Percentiles rank a stretch among this genome's conserved stretches.
phyloP scores from a whole-genome alignment of 257 asterid species.

The Lycium ferocissimum region DNA sequence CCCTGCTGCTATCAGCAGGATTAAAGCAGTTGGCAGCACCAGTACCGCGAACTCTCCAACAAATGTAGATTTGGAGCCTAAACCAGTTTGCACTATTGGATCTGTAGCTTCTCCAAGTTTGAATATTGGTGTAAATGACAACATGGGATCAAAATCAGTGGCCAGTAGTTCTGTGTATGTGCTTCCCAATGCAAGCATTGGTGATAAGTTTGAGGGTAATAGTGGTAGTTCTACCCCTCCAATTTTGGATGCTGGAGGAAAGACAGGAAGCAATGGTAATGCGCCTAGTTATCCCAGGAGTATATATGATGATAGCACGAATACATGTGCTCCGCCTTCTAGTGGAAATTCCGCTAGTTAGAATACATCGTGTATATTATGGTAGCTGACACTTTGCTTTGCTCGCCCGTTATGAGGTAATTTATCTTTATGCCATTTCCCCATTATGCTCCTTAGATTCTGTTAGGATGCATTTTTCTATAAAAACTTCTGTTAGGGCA shows the following conservation, averaged over 20 bases:
- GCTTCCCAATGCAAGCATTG: slow-evolving; percentile 45
- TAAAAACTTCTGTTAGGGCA: background rate
- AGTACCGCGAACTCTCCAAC: slow-evolving; percentile 35
- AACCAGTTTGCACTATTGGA: slow-evolving; percentile 33
- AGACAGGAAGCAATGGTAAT: slow-evolving; percentile 37
- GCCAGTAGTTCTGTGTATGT: slow-evolving; percentile 40
- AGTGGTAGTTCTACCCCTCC: slow-evolving; percentile 42
- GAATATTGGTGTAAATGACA: slow-evolving; percentile 33
- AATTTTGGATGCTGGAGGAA: slow-evolving; percentile 39
- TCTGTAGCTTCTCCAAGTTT: slow-evolving; percentile 43
- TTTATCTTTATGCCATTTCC: slow-evolving; percentile 6
- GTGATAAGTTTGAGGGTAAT: slow-evolving; percentile 39
- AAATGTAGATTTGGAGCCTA: slow-evolving; percentile 27
- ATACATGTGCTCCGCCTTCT: slow-evolving; percentile 56
- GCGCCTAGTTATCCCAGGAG: slow-evolving; percentile 41
- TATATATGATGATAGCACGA: slow-evolving; percentile 36
- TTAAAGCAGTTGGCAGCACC: slow-evolving; percentile 48
- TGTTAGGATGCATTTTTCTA: background rate
- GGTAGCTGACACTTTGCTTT: slow-evolving; percentile 19
- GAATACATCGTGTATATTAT: slow-evolving; percentile 30
- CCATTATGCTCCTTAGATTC: background rate
- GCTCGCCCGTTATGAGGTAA: background rate
- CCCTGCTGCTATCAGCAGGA: slow-evolving; percentile 42
- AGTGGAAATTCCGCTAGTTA: slow-evolving; percentile 39
- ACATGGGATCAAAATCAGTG: slow-evolving; percentile 20